A percentile compares a stretch with the other conserved stretches of the same genome.
phyloP scores from a whole-genome alignment of 2,329 filamentous ascomycete species.

The Zymoseptoria crescenta region DNA sequence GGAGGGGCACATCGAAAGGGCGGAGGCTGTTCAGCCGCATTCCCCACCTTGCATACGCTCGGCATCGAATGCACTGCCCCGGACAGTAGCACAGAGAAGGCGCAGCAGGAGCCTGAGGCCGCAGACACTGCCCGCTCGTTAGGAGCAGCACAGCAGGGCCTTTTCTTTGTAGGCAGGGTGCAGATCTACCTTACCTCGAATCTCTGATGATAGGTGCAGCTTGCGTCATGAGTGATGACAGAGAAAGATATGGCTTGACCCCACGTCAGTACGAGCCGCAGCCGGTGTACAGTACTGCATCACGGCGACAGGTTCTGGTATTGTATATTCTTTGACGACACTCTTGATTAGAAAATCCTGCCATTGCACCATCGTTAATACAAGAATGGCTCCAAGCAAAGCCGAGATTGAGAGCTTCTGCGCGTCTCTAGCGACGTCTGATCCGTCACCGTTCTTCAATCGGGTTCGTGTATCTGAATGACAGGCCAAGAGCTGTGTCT shows the following conservation, averaged over 20 bases:
- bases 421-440: conserved; percentile 15
- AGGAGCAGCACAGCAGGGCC: not conserved
- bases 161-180: not conserved
- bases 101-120: not conserved
- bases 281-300: too few relatives aligned
- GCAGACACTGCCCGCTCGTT: not conserved
- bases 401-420: conserved; percentile 18
- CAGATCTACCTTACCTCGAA: not conserved
- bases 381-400: conserved; percentile 10
- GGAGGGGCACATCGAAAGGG: not conserved
- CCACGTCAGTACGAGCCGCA: too few relatives aligned
- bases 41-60: not conserved
- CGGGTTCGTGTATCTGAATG: conserved; percentile 10
- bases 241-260: too few relatives aligned
- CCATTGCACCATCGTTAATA: not conserved
- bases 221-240: too few relatives aligned
- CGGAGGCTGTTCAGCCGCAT: not conserved
- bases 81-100: not conserved
- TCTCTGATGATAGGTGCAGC: too few relatives aligned
- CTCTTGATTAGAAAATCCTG: too few relatives aligned
- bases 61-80: not conserved
- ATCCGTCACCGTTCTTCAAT: conserved; percentile 22
- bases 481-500: too few relatives aligned
- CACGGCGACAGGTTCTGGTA: too few relatives aligned
- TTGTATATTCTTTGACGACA: too few relatives aligned